Evolutionary conservation across 768 basidiomycete species (phyloP).

Genomic region (Cyclocybe aegerita): DNA sequence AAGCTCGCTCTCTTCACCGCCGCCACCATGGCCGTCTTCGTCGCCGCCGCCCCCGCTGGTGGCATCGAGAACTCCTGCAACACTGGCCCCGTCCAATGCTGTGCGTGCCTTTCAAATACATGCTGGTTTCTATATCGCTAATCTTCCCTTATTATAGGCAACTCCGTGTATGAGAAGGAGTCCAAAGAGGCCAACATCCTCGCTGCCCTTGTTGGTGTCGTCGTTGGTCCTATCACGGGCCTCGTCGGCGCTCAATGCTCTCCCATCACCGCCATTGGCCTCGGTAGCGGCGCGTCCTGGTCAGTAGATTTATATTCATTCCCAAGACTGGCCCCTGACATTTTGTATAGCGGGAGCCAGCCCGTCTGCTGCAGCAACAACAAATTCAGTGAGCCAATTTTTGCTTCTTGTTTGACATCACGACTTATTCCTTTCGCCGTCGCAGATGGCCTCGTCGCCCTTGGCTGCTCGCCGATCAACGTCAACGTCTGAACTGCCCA

Average conservation of each 20-base stretch:
- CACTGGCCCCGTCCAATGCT: constrained; percentile 28
- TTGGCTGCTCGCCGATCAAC: constrained; percentile 21
- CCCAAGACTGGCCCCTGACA: background rate
- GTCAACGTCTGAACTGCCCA: constrained; percentile 5
- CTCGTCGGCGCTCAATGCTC: constrained; percentile 16
- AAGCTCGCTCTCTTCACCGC: constrained; percentile 23
- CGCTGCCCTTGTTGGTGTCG: constrained; percentile 12
- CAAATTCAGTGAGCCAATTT: constrained; percentile 14
- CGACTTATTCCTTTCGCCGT: background rate
- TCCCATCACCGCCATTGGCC: constrained; percentile 18
- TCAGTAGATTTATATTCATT: background rate
- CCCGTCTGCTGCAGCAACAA: constrained; percentile 22
- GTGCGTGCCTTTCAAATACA: constrained; percentile 5
- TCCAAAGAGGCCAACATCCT: constrained; percentile 2
- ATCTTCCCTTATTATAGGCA: constrained; percentile 10
- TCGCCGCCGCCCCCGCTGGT: constrained; percentile 25
- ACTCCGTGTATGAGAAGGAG: constrained; percentile 12
- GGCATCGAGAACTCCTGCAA: constrained; percentile 21
- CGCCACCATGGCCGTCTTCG: constrained; percentile 24
- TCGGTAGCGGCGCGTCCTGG: constrained; percentile 15
- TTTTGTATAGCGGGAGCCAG: constrained; percentile 7
- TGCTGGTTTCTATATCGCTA: background rate
- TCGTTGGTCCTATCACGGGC: constrained; percentile 10
- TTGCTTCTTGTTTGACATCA: background rate
- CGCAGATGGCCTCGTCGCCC: constrained; percentile 13